Evolutionary conservation across 139 green algal genomes (phyloP).

Genomic region (Chlorella ohadii): DNA sequence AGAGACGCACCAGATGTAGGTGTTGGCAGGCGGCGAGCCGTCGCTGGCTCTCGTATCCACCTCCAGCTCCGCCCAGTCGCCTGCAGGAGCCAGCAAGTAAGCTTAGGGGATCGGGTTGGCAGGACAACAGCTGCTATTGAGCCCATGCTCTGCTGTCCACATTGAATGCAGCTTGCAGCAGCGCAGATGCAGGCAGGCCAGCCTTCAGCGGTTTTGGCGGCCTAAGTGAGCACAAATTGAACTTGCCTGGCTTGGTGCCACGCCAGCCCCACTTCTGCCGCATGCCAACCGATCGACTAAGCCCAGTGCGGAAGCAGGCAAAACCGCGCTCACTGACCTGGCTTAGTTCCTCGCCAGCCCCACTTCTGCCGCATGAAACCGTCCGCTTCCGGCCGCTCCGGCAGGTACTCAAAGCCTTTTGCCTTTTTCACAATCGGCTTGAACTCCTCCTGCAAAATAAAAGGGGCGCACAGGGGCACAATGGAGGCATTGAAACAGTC

Average conservation of each 20-base stretch:
- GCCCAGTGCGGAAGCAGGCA: too few species aligned
- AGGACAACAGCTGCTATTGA: too few species aligned
- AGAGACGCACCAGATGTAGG: background rate
- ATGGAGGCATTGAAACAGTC: too few species aligned
- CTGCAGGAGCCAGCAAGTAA: too few species aligned
- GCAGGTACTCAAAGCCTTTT: background rate
- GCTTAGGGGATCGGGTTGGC: too few species aligned
- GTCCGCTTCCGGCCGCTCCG: background rate
- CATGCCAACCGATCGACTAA: background rate
- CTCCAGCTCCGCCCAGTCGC: slow-evolving; percentile 5
- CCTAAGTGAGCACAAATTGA: too few species aligned
- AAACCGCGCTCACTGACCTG: too few species aligned
- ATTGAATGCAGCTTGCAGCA: too few species aligned
- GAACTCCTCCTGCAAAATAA: background rate
- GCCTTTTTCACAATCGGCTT: background rate
- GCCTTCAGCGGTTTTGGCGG: too few species aligned
- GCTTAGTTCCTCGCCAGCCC: background rate
- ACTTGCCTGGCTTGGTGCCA: background rate
- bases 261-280: slow-evolving; percentile 1
- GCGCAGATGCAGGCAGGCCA: too few species aligned
- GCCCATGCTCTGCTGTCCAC: too few species aligned
- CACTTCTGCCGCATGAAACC: slow-evolving; percentile 14
- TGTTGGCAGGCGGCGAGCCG: background rate
- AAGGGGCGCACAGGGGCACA: background rate
- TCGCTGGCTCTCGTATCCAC: background rate